Base-by-base conservation (phyloP, 2,329 filamentous ascomycete species). In the Lasiodiplodia gonubiensis region DNA sequence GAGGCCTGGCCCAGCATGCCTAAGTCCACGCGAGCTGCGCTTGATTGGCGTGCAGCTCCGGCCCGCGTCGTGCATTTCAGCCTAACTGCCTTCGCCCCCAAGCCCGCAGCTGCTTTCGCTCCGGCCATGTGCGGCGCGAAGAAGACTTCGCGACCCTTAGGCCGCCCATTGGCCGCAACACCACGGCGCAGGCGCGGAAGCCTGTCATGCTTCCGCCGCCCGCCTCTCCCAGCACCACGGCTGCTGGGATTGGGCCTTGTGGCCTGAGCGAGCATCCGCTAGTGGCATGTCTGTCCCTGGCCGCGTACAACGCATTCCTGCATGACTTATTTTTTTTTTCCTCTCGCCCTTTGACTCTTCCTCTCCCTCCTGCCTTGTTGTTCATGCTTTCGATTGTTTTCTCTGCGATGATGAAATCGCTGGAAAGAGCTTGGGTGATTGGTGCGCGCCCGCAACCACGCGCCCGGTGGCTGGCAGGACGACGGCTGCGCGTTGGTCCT, bases 201-300 rank as follows among this genome's bases (percentile, higher is more conserved):
- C 46, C 46, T 63, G 59, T 63, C 59, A 63, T 63, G 59, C 59
- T 63, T 63, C 59, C 59, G 59, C 46, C 59, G 59, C 30, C 59
- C 42, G 59, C 11, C 59, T 33, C 59, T 63, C 59, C 59, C 59
- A 63, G 37, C 46, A 51, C 16, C 12, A 10, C 11, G 46, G 59
- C 27, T n/a, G 59, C 42, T 48, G 59, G 59, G 59, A 63, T 63
- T 63, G 42, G 52, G 57, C 59, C 46, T 63, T 63, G 46, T 51
- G 46, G 59, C 27, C 59, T 51, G n/a, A 51, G 42, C 37, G 55
- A 49, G 30, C 27, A 39, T 51, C 59, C 59, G 59, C 46, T 63
- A 63, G 59, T 30, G 27, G 59, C 59, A 51, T 63, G 27, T 55
- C 49, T 52, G 21, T 60, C 49, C 59, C 33, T 63, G 59, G 49